Evolutionary conservation across 2,329 filamentous ascomycete genomes (phyloP).

Genomic region (Neopestalotiopsis sp.): DNA sequence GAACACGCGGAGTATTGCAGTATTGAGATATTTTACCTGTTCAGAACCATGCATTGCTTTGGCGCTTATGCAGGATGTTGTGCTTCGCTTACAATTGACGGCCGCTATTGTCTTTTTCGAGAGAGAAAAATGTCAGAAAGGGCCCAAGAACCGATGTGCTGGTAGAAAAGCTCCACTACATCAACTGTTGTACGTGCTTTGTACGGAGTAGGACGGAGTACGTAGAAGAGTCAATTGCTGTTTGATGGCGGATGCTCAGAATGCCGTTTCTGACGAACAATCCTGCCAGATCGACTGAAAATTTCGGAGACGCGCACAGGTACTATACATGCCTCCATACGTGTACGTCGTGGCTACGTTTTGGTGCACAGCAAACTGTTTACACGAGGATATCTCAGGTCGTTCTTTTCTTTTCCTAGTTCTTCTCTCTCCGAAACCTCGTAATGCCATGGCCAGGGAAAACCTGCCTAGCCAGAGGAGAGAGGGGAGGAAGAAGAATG

Average conservation of each 20-base stretch:
- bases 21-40: background rate
- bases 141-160: background rate
- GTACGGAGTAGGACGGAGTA: no score
- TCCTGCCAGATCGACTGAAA: background rate
- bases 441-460: background rate
- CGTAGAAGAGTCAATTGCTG: no score
- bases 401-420: background rate
- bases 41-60: background rate
- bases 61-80: background rate
- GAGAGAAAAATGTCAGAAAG: background rate
- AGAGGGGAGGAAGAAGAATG: background rate
- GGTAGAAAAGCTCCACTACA: background rate
- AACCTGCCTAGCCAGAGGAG: background rate
- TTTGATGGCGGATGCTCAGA: no score
- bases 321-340: background rate
- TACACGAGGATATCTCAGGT: background rate
- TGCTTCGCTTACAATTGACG: background rate
- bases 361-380: background rate
- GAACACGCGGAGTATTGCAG: background rate
- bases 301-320: background rate
- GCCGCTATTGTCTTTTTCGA: background rate
- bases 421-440: background rate
- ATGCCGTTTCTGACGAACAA: no score
- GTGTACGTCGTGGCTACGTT: background rate
- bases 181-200: background rate